Evolutionary conservation across 148 eudicot species (phyloP), one percentile per base, ranked within the genome.

Genomic region (Heliamphora exappendiculata): DNA sequence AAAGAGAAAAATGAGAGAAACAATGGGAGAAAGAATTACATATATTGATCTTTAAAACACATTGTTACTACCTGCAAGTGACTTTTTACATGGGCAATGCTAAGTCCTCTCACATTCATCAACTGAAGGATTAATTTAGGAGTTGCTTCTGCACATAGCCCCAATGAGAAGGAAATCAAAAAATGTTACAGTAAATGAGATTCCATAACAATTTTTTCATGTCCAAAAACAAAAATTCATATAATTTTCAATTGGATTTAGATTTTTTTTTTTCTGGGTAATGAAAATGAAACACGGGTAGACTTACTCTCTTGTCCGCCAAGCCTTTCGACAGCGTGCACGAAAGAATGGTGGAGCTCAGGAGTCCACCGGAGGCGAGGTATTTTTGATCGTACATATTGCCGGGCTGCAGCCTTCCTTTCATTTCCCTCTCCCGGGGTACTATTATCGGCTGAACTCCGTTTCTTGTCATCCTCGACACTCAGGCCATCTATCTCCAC

Each of bases 21-120:
- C 1, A 13, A 54, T 41, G 19, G 5, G 16, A 8, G 13, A 44
- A 19, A 10, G 34, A 74, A 60, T 20, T 31, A 60, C 2, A 64
- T 19, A 17, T 74, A 41, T 39, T 16, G 41, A 31, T 72, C 33
- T 17, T 22, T 14, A n/a, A 36, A 65, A 34, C 29, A 4, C 28
- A 47, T 16, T 22, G n/a, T 51, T 6, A 53, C 36, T 63, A 85
- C 90, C 88, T 87, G 90, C 72, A 87, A 75, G 81, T 87, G 90
- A 71, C 90, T 87, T 76, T 87, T 87, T 14, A 87, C 90, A 75
- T 87, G 90, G 54, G 90, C 82, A 64, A 87, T 85, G 81, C 80
- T 83, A 42, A 87, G 82, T 42, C 88, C 90, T 73, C 82, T 80
- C 24, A 82, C 88, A 70, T 88, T 88, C 90, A 88, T 88, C 80